Percentiles rank a stretch among this genome's conserved stretches.
Evolutionary conservation across 176 grass and related monocot genomes (phyloP).

Genomic region (Cenchrus americanus): DNA sequence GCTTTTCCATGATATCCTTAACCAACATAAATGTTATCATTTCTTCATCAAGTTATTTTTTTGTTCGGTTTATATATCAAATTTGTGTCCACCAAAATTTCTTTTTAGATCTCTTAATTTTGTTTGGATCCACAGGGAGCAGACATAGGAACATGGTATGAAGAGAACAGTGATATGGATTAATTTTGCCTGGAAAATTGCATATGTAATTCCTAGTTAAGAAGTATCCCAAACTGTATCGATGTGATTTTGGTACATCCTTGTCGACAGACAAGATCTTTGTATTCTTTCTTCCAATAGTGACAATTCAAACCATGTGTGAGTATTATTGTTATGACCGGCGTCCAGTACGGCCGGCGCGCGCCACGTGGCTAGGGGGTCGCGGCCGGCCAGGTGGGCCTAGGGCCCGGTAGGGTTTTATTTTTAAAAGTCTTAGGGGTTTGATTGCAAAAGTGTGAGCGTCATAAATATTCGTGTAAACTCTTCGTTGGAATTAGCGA

Average conservation of each 20-base stretch:
- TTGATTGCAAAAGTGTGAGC: no score
- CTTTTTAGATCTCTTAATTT: neutral
- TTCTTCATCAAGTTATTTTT: neutral
- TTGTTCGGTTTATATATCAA: neutral
- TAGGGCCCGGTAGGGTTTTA: no score
- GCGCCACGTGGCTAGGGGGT: no score
- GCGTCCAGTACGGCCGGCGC: no score
- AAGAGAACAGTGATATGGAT: neutral
- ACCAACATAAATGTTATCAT: neutral
- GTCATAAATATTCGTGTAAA: no score
- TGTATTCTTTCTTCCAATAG: constrained; percentile 2
- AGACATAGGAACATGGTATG: neutral
- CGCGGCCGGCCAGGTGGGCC: no score
- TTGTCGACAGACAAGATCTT: constrained; percentile 23
- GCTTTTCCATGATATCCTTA: constrained; percentile 14
- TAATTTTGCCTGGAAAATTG: neutral
- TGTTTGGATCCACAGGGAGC: neutral
- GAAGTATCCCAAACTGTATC: neutral
- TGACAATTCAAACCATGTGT: constrained; percentile 10
- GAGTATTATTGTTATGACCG: no score
- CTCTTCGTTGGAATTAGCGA: no score
- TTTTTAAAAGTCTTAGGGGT: no score
- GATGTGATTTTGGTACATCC: constrained; percentile 20
- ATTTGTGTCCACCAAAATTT: neutral
- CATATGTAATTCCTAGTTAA: neutral